A percentile compares a stretch with the other conserved stretches of the same genome.
These are phyloP conservation scores for Saccharomycopsis babjevae DNA, from an alignment of 805 yeast genomes.

Conservation along the genomic window DNA sequence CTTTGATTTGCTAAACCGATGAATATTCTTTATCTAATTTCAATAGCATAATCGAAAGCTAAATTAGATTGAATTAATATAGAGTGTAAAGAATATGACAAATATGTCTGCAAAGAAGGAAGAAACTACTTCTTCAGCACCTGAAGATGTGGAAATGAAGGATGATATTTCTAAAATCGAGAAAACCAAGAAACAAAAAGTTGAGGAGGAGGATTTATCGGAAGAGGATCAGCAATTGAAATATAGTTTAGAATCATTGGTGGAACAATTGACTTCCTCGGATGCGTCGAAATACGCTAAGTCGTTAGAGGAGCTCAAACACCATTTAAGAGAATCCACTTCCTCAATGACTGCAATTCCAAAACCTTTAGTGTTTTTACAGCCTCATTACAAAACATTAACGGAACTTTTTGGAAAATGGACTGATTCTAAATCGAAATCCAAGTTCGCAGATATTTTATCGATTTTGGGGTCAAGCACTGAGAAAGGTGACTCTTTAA, in stretches of 20 bases:
- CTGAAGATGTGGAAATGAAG: slow-evolving; percentile 1
- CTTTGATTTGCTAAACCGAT: no score
- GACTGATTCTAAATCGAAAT: slow-evolving; percentile 39
- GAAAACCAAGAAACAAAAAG: slow-evolving; percentile 22
- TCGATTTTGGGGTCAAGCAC: slow-evolving; percentile 85
- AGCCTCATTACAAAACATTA: slow-evolving; percentile 74
- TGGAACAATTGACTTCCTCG: slow-evolving; percentile 60
- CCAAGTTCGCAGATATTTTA: slow-evolving; percentile 71
- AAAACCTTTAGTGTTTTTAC: slow-evolving; percentile 88
- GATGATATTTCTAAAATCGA: neutral
- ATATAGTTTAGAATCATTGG: slow-evolving; percentile 76
- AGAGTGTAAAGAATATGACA: neutral
- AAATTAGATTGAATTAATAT: neutral
- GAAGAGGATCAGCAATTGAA: slow-evolving; percentile 90
- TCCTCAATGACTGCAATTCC: slow-evolving; percentile 99
- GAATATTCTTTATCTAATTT: neutral
- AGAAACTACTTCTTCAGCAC: neutral
- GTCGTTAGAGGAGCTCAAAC: slow-evolving; percentile 62
- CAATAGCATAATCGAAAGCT: neutral
- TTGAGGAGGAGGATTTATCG: slow-evolving; percentile 70
- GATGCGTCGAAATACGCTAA: slow-evolving; percentile 36
- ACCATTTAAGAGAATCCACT: slow-evolving; percentile 79
- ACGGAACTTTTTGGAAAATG: slow-evolving; percentile 58
- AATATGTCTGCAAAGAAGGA: neutral
- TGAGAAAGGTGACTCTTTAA: slow-evolving; percentile 68